Base-by-base conservation (phyloP, 768 basidiomycete species). In the Kwoniella bestiolae region DNA sequence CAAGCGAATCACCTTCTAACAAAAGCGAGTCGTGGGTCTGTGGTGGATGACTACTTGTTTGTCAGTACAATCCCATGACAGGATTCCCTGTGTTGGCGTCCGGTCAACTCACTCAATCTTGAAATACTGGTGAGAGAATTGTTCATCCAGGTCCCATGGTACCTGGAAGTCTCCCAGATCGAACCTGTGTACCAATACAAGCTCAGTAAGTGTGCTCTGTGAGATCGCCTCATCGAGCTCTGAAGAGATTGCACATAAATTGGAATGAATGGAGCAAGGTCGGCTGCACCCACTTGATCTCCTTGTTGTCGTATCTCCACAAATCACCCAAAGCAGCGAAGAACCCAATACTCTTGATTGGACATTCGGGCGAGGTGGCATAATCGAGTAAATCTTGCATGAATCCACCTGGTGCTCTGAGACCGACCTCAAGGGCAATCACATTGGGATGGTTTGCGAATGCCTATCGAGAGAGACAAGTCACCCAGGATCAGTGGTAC, bases 251-350 rank as follows among this genome's bases (percentile, higher is more conserved):
- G n/a, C n/a, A n/a, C n/a, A n/a, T n/a, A n/a, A n/a, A n/a, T n/a
- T n/a, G n/a, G n/a, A n/a, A 34, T 26, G 21, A 56, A 18, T 6
- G n/a, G n/a, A n/a, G n/a, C n/a, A n/a, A n/a, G n/a, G n/a, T n/a
- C n/a, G n/a, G n/a, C n/a, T n/a, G n/a, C n/a, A 56, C 61, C 35
- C 34, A 63, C 62, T 55, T 51, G 35, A 56, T 45, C 26, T 45
- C 29, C 25, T 63, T 63, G n/a, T 41, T 23, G 35, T 63, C 62
- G 29, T 53, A 56, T 5, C 16, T 16, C 51, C 51, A 63, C 35
- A 63, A 23, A 47, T 63, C 62, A 34, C 62, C 62, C 9, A 55
- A 32, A 18, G 62, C 41, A 32, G 62, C 51, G 62, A 55, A 63
- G 53, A 46, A 56, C 3, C 62, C 62, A 25, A 63, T 63, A 21